These are phyloP conservation scores for Phytophthora tubulina DNA, from an alignment of 352 stramenopile species.

Conservation along the genomic window DNA sequence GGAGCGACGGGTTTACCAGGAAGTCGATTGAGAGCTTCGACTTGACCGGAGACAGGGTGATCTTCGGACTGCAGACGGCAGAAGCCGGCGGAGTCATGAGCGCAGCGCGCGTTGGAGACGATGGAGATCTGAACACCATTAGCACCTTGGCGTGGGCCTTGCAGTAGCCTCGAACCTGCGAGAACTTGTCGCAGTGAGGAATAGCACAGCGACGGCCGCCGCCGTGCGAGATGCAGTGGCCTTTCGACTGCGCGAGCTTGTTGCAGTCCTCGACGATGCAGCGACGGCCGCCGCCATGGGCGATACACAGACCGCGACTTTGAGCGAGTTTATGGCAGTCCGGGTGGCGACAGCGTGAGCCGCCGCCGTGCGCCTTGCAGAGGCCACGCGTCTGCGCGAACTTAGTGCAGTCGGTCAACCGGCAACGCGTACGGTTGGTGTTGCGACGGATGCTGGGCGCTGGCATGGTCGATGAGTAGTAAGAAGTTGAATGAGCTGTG, in stretches of 20 bases:
- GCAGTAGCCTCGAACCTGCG: conserved; percentile 81
- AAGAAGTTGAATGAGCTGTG: conserved; percentile 8
- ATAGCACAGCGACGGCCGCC: conserved; percentile 74
- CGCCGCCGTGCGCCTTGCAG: conserved; percentile 87
- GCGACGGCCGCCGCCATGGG: conserved; percentile 72
- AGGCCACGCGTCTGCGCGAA: conserved; percentile 81
- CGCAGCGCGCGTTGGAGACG: conserved; percentile 31
- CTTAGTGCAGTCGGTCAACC: conserved; percentile 74
- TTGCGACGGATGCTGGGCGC: conserved; percentile 49
- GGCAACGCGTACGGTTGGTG: conserved; percentile 70
- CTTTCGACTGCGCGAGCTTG: conserved; percentile 80
- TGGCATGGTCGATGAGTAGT: conserved; percentile 36
- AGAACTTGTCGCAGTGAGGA: conserved; percentile 83
- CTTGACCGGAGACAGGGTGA: conserved; percentile 36
- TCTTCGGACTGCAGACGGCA: conserved; percentile 5
- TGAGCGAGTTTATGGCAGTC: conserved; percentile 83
- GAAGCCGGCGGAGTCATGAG: conserved; percentile 30
- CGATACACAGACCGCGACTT: conserved; percentile 77
- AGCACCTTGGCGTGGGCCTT: conserved; percentile 82
- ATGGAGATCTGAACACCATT: conserved; percentile 39
- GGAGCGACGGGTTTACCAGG: conserved; percentile 49
- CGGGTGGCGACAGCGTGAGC: conserved; percentile 78
- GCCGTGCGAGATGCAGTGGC: conserved; percentile 82
- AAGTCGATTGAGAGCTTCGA: conserved; percentile 67
- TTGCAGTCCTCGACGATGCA: conserved; percentile 73